These are phyloP conservation scores for Beta macrorhiza DNA, from an alignment of 179 eudicot genomes.

Conservation along the genomic window DNA sequence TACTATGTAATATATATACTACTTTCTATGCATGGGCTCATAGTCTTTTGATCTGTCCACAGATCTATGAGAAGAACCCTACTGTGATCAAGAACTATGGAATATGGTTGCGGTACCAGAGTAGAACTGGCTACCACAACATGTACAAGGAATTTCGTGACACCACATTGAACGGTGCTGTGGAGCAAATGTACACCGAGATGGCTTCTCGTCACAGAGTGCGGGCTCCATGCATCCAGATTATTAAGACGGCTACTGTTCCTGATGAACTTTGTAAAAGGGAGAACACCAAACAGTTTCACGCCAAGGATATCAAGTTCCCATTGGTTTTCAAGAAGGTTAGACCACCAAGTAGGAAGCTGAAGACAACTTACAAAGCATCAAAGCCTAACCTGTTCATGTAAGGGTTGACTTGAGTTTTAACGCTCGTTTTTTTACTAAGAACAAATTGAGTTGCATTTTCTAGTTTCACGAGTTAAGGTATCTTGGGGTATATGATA, in stretches of 20 bases:
- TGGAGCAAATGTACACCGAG: constrained; percentile 90
- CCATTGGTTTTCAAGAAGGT: constrained; percentile 72
- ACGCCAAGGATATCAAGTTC: constrained; percentile 71
- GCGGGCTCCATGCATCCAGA: constrained; percentile 73
- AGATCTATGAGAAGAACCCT: constrained; percentile 88
- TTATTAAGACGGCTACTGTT: constrained; percentile 76
- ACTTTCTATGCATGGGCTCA: neutral
- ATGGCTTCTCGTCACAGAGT: constrained; percentile 96
- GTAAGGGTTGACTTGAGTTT: constrained; percentile 29
- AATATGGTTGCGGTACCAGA: constrained; percentile 83
- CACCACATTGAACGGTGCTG: constrained; percentile 83
- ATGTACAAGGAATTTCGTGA: constrained; percentile 95
- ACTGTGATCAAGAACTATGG: constrained; percentile 86
- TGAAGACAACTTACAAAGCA: constrained; percentile 88
- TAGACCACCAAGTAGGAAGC: constrained; percentile 80
- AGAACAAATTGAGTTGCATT: constrained; percentile 19
- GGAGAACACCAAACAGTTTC: constrained; percentile 84
- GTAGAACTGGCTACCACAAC: constrained; percentile 88
- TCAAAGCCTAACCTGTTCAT: constrained; percentile 73
- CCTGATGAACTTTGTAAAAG: constrained; percentile 83
- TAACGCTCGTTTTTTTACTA: neutral
- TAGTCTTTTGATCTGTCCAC: neutral
- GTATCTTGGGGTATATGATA: neutral
- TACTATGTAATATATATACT: too few species aligned
- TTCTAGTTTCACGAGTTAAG: neutral